phyloP scores from a whole-genome alignment of 345 rosid species.

The Eucalyptus curtisii region DNA sequence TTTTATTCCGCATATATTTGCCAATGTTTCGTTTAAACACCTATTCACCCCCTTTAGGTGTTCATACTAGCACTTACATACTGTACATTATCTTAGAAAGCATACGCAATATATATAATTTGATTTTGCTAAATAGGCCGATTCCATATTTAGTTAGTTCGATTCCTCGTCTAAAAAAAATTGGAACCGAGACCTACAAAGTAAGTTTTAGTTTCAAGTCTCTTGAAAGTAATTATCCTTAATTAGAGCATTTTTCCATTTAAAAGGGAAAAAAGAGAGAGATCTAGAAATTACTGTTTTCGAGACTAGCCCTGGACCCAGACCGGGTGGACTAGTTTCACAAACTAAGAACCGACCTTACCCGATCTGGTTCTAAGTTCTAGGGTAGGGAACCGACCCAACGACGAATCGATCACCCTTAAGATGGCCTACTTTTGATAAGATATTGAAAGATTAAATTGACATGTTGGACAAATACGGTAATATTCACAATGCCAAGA shows the following conservation, averaged over 20 bases:
- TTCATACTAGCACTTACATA: no score
- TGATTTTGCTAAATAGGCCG: background rate
- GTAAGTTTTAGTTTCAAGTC: background rate
- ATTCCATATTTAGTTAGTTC: background rate
- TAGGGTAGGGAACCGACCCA: background rate
- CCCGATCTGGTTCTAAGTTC: background rate
- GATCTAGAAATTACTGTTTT: no score
- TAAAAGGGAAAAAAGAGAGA: accelerated
- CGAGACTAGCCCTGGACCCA: accelerated
- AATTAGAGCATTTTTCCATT: background rate
- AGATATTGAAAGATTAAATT: background rate
- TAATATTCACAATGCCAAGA: background rate
- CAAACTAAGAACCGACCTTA: accelerated
- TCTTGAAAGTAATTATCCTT: background rate
- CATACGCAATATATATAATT: background rate
- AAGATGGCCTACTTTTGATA: background rate
- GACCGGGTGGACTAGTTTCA: background rate
- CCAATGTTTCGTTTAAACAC: no score
- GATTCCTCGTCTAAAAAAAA: background rate
- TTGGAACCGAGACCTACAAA: background rate
- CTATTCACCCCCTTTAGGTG: no score
- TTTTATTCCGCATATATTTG: no score
- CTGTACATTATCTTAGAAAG: background rate
- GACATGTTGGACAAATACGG: background rate
- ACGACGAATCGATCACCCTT: accelerated